These are phyloP conservation scores for Cytospora paraplurivora DNA, from an alignment of 2,329 filamentous ascomycete genomes.

Conservation along the genomic window DNA sequence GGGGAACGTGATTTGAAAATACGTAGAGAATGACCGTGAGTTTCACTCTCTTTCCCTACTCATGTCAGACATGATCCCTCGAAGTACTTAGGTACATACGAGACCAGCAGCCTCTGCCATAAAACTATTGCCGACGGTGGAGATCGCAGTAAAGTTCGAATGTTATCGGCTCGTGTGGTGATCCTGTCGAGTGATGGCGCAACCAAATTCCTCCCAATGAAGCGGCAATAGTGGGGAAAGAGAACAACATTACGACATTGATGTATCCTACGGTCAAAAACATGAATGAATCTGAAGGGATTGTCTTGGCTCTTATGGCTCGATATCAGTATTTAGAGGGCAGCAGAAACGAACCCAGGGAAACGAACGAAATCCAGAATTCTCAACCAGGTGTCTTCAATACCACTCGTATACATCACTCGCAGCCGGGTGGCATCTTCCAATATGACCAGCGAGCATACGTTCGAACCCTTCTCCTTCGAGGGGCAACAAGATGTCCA, in stretches of 20 bases:
- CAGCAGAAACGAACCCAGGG: background rate
- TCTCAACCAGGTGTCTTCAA: background rate
- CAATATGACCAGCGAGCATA: background rate
- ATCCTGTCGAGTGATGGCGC: constrained; percentile 11
- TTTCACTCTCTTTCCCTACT: background rate
- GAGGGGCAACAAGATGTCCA: constrained; percentile 11
- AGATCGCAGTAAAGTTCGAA: too few relatives aligned
- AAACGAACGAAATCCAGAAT: background rate
- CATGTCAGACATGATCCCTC: background rate
- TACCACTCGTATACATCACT: background rate
- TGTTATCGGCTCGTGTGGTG: background rate
- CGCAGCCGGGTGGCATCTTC: background rate
- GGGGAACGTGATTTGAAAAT: background rate
- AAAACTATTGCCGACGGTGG: background rate
- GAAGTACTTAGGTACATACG: background rate
- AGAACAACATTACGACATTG: background rate
- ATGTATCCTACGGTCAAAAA: background rate
- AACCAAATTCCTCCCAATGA: constrained; percentile 2
- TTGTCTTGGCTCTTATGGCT: background rate
- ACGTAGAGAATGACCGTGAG: too few relatives aligned
- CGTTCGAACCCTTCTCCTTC: constrained; percentile 3
- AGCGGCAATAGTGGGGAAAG: constrained; percentile 7
- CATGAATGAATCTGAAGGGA: background rate
- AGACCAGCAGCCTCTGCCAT: background rate
- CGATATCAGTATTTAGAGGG: background rate